Evolutionary conservation across 2,329 filamentous ascomycete species (phyloP).

Genomic region (Endothia cerciana): DNA sequence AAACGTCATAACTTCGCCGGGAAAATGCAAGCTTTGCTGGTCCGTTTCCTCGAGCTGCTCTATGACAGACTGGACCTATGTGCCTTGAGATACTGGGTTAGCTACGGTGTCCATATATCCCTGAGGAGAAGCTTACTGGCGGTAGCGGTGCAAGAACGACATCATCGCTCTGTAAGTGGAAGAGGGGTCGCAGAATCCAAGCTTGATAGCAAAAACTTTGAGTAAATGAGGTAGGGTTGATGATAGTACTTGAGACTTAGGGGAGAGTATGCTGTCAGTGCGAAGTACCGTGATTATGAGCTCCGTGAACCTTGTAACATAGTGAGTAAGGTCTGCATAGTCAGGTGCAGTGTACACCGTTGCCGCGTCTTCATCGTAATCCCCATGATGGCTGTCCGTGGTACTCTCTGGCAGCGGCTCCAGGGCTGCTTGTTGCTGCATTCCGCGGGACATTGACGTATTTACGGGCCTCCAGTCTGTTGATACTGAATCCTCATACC

Average conservation of each 20-base stretch:
- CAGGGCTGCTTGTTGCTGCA: background rate
- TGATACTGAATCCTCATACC: background rate
- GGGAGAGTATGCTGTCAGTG: background rate
- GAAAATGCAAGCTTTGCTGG: background rate
- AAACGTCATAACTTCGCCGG: background rate
- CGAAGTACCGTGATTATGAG: background rate
- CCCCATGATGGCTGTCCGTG: background rate
- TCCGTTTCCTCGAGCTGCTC: background rate
- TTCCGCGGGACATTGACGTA: background rate
- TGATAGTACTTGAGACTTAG: background rate
- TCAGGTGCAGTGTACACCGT: background rate
- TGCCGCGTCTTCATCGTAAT: background rate
- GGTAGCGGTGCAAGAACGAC: constrained; percentile 10
- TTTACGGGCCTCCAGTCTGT: background rate
- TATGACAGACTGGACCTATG: background rate
- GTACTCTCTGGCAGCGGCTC: background rate
- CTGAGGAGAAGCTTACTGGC: constrained; percentile 5
- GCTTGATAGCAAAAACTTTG: constrained; percentile 7
- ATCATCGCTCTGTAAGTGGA: background rate
- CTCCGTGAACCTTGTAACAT: background rate
- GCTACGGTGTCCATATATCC: background rate
- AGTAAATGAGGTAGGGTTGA: background rate
- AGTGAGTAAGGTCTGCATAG: background rate
- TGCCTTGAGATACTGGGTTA: background rate
- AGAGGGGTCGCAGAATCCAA: constrained; percentile 3